Conservation (phyloP, 2,329 filamentous ascomycete species). For the Sordariomycetes sp. region DNA sequence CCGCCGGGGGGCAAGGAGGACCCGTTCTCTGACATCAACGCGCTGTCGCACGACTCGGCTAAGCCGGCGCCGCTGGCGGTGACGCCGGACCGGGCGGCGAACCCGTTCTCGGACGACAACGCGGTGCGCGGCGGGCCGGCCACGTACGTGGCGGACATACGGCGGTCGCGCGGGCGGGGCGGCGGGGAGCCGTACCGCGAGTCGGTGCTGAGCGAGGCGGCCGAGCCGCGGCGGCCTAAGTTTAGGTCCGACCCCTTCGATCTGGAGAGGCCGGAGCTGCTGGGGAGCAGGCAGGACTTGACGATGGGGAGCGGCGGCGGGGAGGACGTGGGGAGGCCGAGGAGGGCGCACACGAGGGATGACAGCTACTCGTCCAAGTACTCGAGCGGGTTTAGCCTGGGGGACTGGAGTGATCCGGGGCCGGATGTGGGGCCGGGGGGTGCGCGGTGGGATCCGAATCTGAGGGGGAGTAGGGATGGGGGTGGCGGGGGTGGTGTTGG, state of each 20-base stretch:
- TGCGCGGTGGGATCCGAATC: constrained; percentile 14
- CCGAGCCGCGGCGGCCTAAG: constrained; percentile 37
- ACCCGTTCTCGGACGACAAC: constrained; percentile 39
- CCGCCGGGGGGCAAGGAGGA: constrained; percentile 14
- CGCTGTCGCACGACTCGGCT: constrained; percentile 24
- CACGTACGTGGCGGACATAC: constrained; percentile 35
- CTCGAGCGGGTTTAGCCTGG: constrained; percentile 39
- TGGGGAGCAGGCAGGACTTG: constrained; percentile 19
- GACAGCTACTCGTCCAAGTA: constrained; percentile 29
- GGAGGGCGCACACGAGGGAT: constrained; percentile 19
- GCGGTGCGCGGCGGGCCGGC: constrained; percentile 22
- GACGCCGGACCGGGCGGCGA: constrained; percentile 10
- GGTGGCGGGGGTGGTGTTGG: constrained; percentile 1
- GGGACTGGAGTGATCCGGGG: constrained; percentile 35
- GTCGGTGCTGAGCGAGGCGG: constrained; percentile 27
- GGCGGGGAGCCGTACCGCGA: constrained; percentile 28
- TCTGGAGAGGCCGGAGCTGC: constrained; percentile 41
- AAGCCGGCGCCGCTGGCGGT: constrained; percentile 25
- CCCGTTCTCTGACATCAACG: constrained; percentile 39
- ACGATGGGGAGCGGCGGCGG: background rate
- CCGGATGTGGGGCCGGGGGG: constrained; percentile 37
- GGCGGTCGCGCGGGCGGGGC: constrained; percentile 27
- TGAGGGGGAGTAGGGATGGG: background rate
- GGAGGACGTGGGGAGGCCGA: constrained; percentile 6
- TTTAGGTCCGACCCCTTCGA: constrained; percentile 57